Percentiles rank a stretch among this genome's conserved stretches.
These are phyloP conservation scores for Populus tomentosa DNA, from an alignment of 441 rosid species.

Conservation along the genomic window DNA sequence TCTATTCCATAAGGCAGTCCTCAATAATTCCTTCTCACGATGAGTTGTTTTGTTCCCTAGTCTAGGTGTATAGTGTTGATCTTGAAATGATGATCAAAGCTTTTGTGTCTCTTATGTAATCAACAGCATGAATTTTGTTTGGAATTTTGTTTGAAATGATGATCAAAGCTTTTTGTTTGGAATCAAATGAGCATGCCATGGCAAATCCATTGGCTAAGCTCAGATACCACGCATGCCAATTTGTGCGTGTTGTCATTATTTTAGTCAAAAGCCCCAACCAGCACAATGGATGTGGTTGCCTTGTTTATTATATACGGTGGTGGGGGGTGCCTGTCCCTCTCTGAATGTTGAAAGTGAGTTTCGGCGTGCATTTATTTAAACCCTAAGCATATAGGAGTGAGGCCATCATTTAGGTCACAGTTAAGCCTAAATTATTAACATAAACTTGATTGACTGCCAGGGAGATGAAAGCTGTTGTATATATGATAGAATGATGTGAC, in stretches of 20 bases:
- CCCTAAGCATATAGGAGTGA: not conserved
- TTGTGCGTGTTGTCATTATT: not conserved
- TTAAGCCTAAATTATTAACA: not conserved
- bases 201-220: not conserved
- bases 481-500: not conserved
- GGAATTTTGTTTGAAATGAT: no score
- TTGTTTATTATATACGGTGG: not conserved
- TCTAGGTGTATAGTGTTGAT: not conserved
- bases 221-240: not conserved
- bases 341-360: not conserved
- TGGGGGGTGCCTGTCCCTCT: conserved; percentile 4
- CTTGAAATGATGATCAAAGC: not conserved
- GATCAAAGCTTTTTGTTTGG: no score
- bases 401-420: not conserved
- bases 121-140: not conserved
- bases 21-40: not conserved
- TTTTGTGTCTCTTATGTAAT: not conserved
- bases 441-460: not conserved
- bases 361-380: not conserved
- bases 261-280: not conserved
- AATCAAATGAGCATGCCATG: no score
- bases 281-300: not conserved
- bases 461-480: not conserved
- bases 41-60: not conserved
- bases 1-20: not conserved